Conservation (phyloP, 352 stramenopile genomes). For the Phytopythium montanum region DNA sequence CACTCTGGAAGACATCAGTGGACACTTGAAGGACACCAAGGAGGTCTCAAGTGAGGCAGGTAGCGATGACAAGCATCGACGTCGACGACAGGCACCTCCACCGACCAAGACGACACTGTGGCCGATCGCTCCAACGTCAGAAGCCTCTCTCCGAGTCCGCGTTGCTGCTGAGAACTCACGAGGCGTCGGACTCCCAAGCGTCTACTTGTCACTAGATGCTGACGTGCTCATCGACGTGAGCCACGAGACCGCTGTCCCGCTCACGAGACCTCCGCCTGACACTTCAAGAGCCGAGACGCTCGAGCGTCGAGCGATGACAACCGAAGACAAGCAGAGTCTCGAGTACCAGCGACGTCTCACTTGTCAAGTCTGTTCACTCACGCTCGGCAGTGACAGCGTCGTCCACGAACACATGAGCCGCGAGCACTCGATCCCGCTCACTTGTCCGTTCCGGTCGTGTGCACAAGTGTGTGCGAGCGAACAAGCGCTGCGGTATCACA, state of each 20-base stretch:
- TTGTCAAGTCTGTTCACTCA: slow-evolving; percentile 45
- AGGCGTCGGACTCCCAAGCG: slow-evolving; percentile 48
- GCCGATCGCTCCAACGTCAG: slow-evolving; percentile 44
- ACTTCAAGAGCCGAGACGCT: slow-evolving; percentile 33
- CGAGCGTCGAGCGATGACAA: slow-evolving; percentile 34
- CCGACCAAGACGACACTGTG: slow-evolving; percentile 61
- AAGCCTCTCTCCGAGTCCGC: slow-evolving; percentile 44
- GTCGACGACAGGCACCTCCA: neutral
- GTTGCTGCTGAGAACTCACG: slow-evolving; percentile 62
- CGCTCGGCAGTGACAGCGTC: slow-evolving; percentile 7
- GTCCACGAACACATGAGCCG: slow-evolving; percentile 65
- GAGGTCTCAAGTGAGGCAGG: neutral
- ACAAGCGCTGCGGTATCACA: slow-evolving; percentile 65
- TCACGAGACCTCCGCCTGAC: slow-evolving; percentile 35
- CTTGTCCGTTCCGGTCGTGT: slow-evolving; percentile 75
- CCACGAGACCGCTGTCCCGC: slow-evolving; percentile 37
- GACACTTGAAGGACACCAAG: neutral
- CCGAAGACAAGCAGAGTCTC: slow-evolving; percentile 28
- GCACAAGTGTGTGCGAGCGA: slow-evolving; percentile 66
- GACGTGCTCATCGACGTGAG: slow-evolving; percentile 55
- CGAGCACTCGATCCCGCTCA: slow-evolving; percentile 49
- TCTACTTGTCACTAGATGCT: slow-evolving; percentile 45
- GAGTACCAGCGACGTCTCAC: slow-evolving; percentile 33
- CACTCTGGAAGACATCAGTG: neutral
- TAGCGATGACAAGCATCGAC: neutral